Evolutionary conservation across 2,329 filamentous ascomycete species (phyloP).

Genomic region (Trichoderma simmonsii): DNA sequence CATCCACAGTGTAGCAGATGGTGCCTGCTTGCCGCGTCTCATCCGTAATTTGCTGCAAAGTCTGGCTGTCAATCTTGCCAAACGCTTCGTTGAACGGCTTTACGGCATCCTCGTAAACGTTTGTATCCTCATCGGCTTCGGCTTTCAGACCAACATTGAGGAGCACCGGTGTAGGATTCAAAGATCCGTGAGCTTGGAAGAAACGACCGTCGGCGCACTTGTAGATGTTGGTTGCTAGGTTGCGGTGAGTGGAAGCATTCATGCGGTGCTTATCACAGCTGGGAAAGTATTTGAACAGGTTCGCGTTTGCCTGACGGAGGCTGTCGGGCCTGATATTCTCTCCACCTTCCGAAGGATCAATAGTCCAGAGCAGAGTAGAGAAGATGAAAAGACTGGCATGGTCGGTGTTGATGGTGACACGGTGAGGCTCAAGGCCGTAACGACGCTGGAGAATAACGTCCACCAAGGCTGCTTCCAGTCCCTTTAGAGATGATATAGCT

Average conservation of each 20-base stretch:
- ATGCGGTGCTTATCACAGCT: conserved; percentile 8
- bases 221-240: conserved; percentile 26
- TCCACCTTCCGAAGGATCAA: conserved; percentile 4
- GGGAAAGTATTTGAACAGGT: background rate
- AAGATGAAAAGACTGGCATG: conserved; percentile 17
- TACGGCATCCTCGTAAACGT: conserved; percentile 18
- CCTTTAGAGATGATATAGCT: conserved; percentile 49
- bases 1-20: conserved; percentile 26
- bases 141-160: conserved; percentile 19
- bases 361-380: conserved; percentile 11
- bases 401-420: conserved; percentile 45
- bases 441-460: conserved; percentile 44
- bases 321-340: background rate
- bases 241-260: conserved; percentile 21
- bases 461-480: conserved; percentile 45
- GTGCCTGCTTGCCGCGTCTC: conserved; percentile 27
- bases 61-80: conserved; percentile 14
- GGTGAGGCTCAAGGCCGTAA: conserved; percentile 38
- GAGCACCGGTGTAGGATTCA: conserved; percentile 23
- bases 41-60: conserved; percentile 23
- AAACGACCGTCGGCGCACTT: conserved; percentile 22
- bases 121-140: conserved; percentile 18
- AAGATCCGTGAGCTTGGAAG: conserved; percentile 26
- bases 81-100: conserved; percentile 19
- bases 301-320: background rate